Percentiles rank a stretch among this genome's conserved stretches.
Evolutionary conservation across 148 eudicot species (phyloP).

Genomic region (Amaranthus cruentus): DNA sequence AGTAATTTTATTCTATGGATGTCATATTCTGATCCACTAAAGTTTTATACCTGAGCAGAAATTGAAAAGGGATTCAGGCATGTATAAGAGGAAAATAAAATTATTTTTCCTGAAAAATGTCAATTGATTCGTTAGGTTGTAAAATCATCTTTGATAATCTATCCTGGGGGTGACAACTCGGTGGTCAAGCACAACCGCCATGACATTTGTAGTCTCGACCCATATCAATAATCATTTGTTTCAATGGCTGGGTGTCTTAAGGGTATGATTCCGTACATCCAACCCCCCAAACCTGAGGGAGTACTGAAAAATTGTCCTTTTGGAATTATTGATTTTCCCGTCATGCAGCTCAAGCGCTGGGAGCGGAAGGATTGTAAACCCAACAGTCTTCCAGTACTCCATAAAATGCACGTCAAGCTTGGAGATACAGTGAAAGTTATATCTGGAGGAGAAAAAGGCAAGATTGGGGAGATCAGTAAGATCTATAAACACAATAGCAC

Average conservation of each 20-base stretch:
- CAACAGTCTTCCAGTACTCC: constrained; percentile 80
- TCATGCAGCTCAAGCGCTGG: constrained; percentile 80
- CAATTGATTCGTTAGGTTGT: not conserved
- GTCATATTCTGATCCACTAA: not conserved
- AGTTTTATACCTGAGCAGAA: not conserved
- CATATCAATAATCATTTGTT: too few species aligned
- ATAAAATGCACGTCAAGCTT: constrained; percentile 89
- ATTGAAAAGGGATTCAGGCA: not conserved
- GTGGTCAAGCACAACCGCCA: too few species aligned
- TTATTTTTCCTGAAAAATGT: too few species aligned
- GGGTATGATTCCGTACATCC: too few species aligned
- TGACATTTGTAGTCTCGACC: too few species aligned
- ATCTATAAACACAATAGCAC: constrained; percentile 79
- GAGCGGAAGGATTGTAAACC: constrained; percentile 92
- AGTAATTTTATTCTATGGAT: not conserved
- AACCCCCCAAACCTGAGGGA: too few species aligned
- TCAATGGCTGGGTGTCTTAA: too few species aligned
- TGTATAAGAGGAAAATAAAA: not conserved
- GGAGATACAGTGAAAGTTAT: constrained; percentile 95
- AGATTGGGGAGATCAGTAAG: constrained; percentile 67
- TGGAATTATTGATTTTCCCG: not conserved
- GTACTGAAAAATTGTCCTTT: not conserved
- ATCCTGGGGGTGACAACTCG: not conserved
- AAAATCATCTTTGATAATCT: not conserved
- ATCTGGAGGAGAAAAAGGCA: constrained; percentile 84